Conservation (phyloP, 768 basidiomycete species). For the Dendrothele bispora region DNA sequence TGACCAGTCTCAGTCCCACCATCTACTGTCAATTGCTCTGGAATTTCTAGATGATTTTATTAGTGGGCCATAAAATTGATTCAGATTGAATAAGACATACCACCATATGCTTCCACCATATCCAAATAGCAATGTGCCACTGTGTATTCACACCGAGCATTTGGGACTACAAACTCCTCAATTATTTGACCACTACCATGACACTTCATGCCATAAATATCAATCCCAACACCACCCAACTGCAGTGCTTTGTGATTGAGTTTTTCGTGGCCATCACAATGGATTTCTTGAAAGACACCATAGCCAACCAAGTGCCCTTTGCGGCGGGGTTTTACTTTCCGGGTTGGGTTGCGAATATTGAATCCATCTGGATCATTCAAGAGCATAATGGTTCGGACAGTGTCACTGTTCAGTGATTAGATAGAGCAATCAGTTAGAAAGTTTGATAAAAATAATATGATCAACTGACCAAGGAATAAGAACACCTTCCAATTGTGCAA, state of each 20-base stretch:
- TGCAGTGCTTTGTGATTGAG: slow-evolving; percentile 4
- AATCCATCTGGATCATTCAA: not conserved
- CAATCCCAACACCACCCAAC: slow-evolving; percentile 9
- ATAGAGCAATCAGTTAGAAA: too few relatives aligned
- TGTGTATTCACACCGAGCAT: slow-evolving; percentile 1
- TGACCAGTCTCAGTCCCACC: not conserved
- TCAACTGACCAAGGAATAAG: not conserved
- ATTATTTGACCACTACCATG: slow-evolving; percentile 4
- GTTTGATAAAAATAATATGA: too few relatives aligned
- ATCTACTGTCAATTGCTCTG: not conserved
- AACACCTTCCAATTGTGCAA: not conserved
- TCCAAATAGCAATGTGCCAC: slow-evolving; percentile 10
- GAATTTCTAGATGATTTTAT: too few relatives aligned
- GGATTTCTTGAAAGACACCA: slow-evolving; percentile 11
- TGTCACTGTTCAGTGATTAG: too few relatives aligned
- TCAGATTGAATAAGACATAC: slow-evolving; percentile 1
- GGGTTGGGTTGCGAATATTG: not conserved
- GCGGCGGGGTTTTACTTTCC: not conserved
- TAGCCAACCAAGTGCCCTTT: not conserved
- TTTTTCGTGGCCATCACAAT: slow-evolving; percentile 13
- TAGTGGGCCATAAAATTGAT: too few relatives aligned
- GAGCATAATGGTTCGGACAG: slow-evolving; percentile 1
- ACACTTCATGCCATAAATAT: slow-evolving; percentile 10
- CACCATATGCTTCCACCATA: slow-evolving; percentile 7
- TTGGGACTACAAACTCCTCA: slow-evolving; percentile 4